These are phyloP conservation scores for Mortierella sp. DNA, from an alignment of 371 early-diverging fungal genomes.

Conservation along the genomic window DNA sequence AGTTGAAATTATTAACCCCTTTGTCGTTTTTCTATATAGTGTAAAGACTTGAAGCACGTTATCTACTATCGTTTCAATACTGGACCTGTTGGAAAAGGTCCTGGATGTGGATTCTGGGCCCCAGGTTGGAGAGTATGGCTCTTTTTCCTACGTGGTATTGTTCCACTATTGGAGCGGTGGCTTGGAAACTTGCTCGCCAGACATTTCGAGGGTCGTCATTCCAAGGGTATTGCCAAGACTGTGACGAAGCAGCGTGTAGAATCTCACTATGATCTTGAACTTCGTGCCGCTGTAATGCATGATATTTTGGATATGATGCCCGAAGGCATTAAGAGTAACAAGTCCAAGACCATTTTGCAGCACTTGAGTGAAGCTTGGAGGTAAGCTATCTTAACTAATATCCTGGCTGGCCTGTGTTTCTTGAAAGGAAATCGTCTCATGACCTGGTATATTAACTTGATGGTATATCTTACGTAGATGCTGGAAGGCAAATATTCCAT, in stretches of 20 bases:
- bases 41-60: conserved; percentile 96
- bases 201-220: conserved; percentile 98
- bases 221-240: conserved; percentile 97
- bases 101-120: conserved; percentile 99
- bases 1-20: no score
- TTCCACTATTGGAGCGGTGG: conserved; percentile 98
- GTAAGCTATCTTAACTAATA: conserved; percentile 9
- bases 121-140: conserved; percentile 99
- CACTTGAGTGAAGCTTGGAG: conserved; percentile 98
- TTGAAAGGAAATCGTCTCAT: background rate
- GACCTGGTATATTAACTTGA: conserved; percentile 6
- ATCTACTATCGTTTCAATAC: conserved; percentile 96
- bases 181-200: conserved; percentile 97
- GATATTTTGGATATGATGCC: conserved; percentile 99
- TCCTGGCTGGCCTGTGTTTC: background rate
- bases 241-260: conserved; percentile 99
- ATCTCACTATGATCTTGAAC: conserved; percentile 97
- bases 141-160: conserved; percentile 98
- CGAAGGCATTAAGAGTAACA: conserved; percentile 96
- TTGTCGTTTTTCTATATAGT: conserved; percentile 16
- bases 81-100: conserved; percentile 97
- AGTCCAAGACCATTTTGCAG: conserved; percentile 95
- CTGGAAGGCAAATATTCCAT: conserved; percentile 99
- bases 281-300: conserved; percentile 97
- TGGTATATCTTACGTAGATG: conserved; percentile 52